Base-by-base conservation (phyloP, 345 rosid genomes). In the Viola odorata region DNA sequence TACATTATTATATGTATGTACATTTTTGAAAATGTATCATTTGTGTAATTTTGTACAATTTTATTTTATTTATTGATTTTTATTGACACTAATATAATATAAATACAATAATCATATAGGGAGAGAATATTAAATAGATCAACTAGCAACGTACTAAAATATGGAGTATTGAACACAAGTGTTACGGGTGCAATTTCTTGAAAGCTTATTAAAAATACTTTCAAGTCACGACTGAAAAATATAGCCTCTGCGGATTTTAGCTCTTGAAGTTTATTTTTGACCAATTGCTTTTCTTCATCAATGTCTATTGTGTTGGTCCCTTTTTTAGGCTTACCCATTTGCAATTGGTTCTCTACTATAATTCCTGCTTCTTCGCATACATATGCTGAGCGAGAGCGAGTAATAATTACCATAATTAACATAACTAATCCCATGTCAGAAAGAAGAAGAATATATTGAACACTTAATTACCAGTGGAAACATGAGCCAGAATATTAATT, bases 361-460 rank as follows among this genome's bases (percentile, higher is more conserved):
- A 77, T 4, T 60, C 91, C 87, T 1, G 60, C 52, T 45, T 81
- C 88, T 5, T 88, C 89, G 6, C 82, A 80, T 5, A 85, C 91
- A 61, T 85, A 87, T 3, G 89, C 95, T 85, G 62, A 5, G 66
- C 42, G n/a, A n/a, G n/a, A n/a, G n/a, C n/a, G 69, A 9, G 50
- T n/a, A 47, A 11, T 3, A 9, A 4, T 3, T 9, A 3, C 4
- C 13, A 4, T 10, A 11, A 47, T 47, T 11, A 47, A 23, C 10
- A 9, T 47, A 7, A 11, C 3, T 6, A 44, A 7, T 9, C 13
- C 7, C 4, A 47, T 44, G 47, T 44, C 47, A 11, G 47, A 44
- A 44, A 44, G 7, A 44, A 44, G 12, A 11, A 11, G 47, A 44
- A 44, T 1, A 44, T 0, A 44, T 7, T 44, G 4, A 9, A n/a